Percentiles rank a stretch among this genome's conserved stretches.
These are phyloP conservation scores for Bocquillonia castaneifolia DNA, from an alignment of 441 rosid species.

Conservation along the genomic window DNA sequence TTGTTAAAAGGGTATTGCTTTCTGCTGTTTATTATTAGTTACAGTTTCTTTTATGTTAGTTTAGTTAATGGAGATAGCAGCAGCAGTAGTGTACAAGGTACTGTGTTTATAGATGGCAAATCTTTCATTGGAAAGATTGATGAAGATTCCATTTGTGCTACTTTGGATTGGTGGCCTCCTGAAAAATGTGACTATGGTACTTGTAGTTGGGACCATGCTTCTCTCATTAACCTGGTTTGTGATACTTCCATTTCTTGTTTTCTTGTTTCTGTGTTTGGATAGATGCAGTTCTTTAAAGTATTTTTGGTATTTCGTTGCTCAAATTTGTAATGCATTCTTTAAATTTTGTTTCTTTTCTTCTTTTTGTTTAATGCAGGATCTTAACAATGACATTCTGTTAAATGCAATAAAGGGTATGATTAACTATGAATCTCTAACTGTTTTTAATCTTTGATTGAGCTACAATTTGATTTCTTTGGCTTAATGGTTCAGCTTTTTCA, in stretches of 20 bases:
- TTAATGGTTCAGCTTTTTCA: slow-evolving; percentile 59
- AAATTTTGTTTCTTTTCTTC: slow-evolving; percentile 9
- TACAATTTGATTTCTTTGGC: not conserved
- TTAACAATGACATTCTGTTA: slow-evolving; percentile 50
- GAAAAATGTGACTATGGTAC: slow-evolving; percentile 97
- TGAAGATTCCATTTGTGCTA: slow-evolving; percentile 86
- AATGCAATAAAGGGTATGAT: slow-evolving; percentile 71
- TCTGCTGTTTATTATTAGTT: slow-evolving; percentile 27
- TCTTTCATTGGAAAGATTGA: slow-evolving; percentile 62
- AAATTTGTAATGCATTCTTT: not conserved
- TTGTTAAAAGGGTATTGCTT: slow-evolving; percentile 31
- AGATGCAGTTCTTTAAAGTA: not conserved
- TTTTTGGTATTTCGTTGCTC: not conserved
- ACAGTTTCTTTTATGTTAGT: slow-evolving; percentile 20
- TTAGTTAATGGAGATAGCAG: slow-evolving; percentile 23
- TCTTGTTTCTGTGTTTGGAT: not conserved
- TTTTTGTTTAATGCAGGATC: slow-evolving; percentile 63
- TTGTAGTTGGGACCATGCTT: slow-evolving; percentile 83
- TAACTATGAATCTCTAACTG: not conserved
- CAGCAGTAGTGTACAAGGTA: slow-evolving; percentile 32
- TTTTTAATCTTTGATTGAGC: not conserved
- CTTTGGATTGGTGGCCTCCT: slow-evolving; percentile 99
- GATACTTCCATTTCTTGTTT: not conserved
- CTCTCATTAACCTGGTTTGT: slow-evolving; percentile 78
- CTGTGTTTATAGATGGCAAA: slow-evolving; percentile 49